Base-by-base conservation (phyloP, 345 rosid genomes). In the Clausena lansium region DNA sequence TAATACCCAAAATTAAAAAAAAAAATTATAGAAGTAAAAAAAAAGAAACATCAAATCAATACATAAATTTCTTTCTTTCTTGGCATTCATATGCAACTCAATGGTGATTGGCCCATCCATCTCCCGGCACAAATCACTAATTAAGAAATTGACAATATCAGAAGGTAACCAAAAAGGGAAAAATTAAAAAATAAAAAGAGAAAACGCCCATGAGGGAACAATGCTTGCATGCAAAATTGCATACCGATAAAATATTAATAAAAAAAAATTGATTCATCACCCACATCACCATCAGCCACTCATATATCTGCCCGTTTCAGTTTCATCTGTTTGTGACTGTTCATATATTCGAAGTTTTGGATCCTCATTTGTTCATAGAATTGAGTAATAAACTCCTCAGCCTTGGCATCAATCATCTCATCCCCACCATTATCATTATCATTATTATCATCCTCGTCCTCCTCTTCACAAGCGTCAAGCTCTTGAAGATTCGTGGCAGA, bases 321-420 rank as follows among this genome's bases (percentile, higher is more conserved):
- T 57, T 20, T 28, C 58, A 10, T 6, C n/a, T 35, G 22, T 32
- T n/a, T 32, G 22, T 19, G 27, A 25, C 57, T 57, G 7, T 27
- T 61, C 70, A 47, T 11, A 10, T 59, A 55, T 32, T 65, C 25
- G 33, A 13, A 6, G 62, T 82, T 75, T 77, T 91, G 94, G 69
- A 83, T 79, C 84, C 79, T 87, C 81, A 91, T 91, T 79, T 91
- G 91, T 25, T 75, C 80, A 70, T 93, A 89, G 64, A 93, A 93
- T 15, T 67, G 86, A 33, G 78, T 77, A 9, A 93, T 93, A 73
- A 93, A 93, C 58, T 83, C 84, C 77, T 93, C 97, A 3, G 97
- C 97, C 85, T 91, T 93, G 78, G 66, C 75, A 54, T 93, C 94
- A 39, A 93, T 90, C 94, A 85, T 86, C 28, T 88, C 92, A 33